phyloP scores from a whole-genome alignment of 768 basidiomycete species.

The Russula foetens region DNA sequence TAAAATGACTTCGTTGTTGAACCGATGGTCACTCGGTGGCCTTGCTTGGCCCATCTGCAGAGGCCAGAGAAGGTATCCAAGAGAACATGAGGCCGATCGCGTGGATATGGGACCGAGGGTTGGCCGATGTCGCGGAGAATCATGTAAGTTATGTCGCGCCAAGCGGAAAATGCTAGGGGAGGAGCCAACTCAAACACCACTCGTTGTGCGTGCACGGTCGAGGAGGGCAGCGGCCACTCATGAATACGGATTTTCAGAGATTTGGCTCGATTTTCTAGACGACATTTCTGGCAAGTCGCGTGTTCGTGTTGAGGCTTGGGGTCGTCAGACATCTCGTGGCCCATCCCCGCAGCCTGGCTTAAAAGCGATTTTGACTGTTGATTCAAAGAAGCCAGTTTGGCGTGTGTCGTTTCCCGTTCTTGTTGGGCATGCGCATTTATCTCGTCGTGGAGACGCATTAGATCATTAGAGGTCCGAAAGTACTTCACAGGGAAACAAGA shows the following conservation, averaged over 20 bases:
- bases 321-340: neutral
- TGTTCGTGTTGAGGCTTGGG: neutral
- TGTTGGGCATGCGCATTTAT: too few species aligned
- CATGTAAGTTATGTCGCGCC: too few species aligned
- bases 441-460: too few species aligned
- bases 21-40: neutral
- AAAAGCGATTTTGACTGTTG: too few species aligned
- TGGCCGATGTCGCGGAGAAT: constrained; percentile 7
- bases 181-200: constrained; percentile 6
- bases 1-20: constrained; percentile 11
- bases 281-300: neutral
- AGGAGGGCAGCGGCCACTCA: constrained; percentile 9
- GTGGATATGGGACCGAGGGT: neutral
- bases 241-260: neutral
- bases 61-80: constrained; percentile 8
- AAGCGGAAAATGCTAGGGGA: constrained; percentile 3
- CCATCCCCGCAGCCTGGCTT: too few species aligned
- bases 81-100: neutral
- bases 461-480: too few species aligned
- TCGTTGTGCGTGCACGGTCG: too few species aligned
- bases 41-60: neutral
- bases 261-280: neutral
- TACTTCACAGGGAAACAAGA: too few species aligned
- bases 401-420: too few species aligned
- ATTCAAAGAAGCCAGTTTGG: too few species aligned